phyloP scores from a whole-genome alignment of 345 rosid genomes.

The sweet orange (Citrus sinensis) region DVS_A1.0 CM039162.1:23262001-23262500 shows the following conservation, averaged over 20 bases:
- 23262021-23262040: neutral
- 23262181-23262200: constrained; percentile 12
- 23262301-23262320: constrained; percentile 22
- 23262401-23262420: too few species aligned
- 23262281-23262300: constrained; percentile 31
- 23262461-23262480: too few species aligned
- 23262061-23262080: too few species aligned
- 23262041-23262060: neutral
- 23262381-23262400: too few species aligned
- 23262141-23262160: constrained; percentile 21
- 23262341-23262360: constrained; percentile 10
- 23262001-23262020: neutral
- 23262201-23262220: constrained; percentile 21
- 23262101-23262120: constrained; percentile 31
- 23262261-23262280: constrained; percentile 42
- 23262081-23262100: neutral
- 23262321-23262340: constrained; percentile 37
- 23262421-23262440: too few species aligned
- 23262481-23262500: too few species aligned
- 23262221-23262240: constrained; percentile 50
- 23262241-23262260: constrained; percentile 29
- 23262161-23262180: neutral
- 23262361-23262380: too few species aligned
- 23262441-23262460: too few species aligned
- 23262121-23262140: constrained; percentile 35